Conservation (phyloP, 108 stramenopile species). For the Conticribra weissflogii region DNA sequence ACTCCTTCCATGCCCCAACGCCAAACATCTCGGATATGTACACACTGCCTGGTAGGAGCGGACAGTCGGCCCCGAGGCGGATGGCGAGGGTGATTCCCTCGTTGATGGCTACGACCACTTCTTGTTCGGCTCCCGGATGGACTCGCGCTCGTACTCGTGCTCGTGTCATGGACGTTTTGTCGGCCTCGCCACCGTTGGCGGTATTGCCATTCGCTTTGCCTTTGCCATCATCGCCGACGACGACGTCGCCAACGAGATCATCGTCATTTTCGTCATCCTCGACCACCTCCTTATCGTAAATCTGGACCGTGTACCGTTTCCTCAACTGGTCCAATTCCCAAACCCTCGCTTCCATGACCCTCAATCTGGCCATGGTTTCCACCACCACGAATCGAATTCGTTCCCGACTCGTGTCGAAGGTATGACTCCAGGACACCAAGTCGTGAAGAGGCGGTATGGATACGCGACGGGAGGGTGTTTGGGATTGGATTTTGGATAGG, state of each 20-base stretch:
- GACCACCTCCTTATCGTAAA: constrained; percentile 25
- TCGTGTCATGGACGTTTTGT: too few relatives aligned
- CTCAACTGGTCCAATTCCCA: constrained; percentile 52
- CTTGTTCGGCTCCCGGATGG: constrained; percentile 54
- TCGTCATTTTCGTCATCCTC: too few relatives aligned
- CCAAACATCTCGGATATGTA: constrained; percentile 59
- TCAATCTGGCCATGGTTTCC: constrained; percentile 63
- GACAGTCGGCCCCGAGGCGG: constrained; percentile 54
- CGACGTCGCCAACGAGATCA: too few relatives aligned
- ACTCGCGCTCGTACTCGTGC: too few relatives aligned
- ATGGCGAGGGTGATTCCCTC: constrained; percentile 70
- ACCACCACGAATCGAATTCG: constrained; percentile 64
- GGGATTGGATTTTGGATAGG: constrained; percentile 40
- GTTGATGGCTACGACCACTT: constrained; percentile 66
- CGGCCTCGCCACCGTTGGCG: too few relatives aligned
- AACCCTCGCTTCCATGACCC: constrained; percentile 47
- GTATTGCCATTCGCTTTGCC: too few relatives aligned
- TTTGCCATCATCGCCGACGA: too few relatives aligned
- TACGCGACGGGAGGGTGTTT: constrained; percentile 39
- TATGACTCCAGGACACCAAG: constrained; percentile 51
- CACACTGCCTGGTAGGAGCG: constrained; percentile 50
- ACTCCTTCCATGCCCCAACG: constrained; percentile 62
- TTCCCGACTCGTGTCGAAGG: constrained; percentile 34
- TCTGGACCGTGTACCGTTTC: constrained; percentile 51
- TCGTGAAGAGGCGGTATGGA: constrained; percentile 60